Conservation (phyloP, 352 stramenopile genomes). For the Phytophthora litchii region DNA sequence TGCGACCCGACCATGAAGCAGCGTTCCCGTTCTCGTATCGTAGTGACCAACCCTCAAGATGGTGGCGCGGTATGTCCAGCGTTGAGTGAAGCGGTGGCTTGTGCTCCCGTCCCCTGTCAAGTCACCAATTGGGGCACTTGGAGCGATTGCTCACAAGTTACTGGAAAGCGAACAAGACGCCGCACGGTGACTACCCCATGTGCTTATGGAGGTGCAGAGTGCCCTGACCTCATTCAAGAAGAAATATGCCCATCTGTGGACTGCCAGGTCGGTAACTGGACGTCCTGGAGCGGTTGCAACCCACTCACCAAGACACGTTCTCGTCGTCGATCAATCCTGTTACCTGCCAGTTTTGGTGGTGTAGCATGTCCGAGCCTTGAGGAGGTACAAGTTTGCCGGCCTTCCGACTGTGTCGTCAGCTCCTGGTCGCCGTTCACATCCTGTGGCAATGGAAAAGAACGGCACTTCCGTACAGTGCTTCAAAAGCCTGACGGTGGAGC, state of each 20-base stretch:
- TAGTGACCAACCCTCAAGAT: slow-evolving; percentile 50
- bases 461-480: slow-evolving; percentile 46
- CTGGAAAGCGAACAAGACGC: slow-evolving; percentile 44
- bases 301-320: slow-evolving; percentile 41
- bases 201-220: slow-evolving; percentile 46
- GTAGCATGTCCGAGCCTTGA: slow-evolving; percentile 38
- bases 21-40: slow-evolving; percentile 48
- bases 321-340: slow-evolving; percentile 43
- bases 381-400: slow-evolving; percentile 41
- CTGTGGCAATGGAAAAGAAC: slow-evolving; percentile 39
- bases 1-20: slow-evolving; percentile 47
- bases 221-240: slow-evolving; percentile 41
- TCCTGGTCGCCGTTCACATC: slow-evolving; percentile 58
- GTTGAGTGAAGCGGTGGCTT: slow-evolving; percentile 40
- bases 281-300: slow-evolving; percentile 45
- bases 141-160: slow-evolving; percentile 41
- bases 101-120: slow-evolving; percentile 50
- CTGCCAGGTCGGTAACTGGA: slow-evolving; percentile 54
- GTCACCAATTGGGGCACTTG: slow-evolving; percentile 60
- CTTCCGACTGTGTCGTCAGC: slow-evolving; percentile 50
- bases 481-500: slow-evolving; percentile 46
- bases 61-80: slow-evolving; percentile 51
- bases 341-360: slow-evolving; percentile 39
- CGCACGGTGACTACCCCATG: slow-evolving; percentile 35
- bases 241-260: slow-evolving; percentile 48